Evolutionary conservation across 345 rosid genomes (phyloP), one percentile per base, ranked within the genome.

Genomic region (Mangifera indica): DNA sequence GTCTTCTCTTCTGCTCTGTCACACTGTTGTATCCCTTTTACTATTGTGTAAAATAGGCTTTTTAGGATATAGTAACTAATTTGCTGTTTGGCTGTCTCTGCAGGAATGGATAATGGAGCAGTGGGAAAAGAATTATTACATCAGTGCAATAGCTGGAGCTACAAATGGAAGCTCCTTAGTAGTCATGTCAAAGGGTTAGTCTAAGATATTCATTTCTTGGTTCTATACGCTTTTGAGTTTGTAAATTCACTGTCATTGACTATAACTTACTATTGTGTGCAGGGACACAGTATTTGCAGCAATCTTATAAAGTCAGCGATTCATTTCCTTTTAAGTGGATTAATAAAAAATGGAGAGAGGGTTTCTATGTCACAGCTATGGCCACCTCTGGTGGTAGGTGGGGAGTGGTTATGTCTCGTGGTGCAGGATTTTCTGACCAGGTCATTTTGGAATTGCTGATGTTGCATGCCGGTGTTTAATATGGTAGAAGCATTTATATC

Each of bases 31-130:
- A 44, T 57, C 5, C 6, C 42, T 22, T 0, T 5, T 58, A 44
- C 25, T 18, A 22, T 58, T 17, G 18, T 57, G 6, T 22, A 57
- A 42, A 10, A 25, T 22, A 22, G 62, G 22, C 18, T 21, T 37
- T n/a, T 11, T 20, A 18, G 10, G 22, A 42, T 37, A 24, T 68
- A 29, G 29, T 48, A 51, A 66, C 63, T 54, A 12, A 68, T 64
- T 46, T 74, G 8, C 48, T 46, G 29, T 62, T 63, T 69, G 69
- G 45, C 8, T 70, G 55, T 70, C 48, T 69, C 21, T 80, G 71
- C 72, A 95, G 99, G 99, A 95, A 69, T 95, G 99, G 99, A 95
- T 95, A 79, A 92, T 95, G 99, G 98, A 88, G 60, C 93, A 95
- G 60, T 95, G 99, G 99, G 99, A 92, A 73, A 92, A 91, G 81